Percentiles rank a stretch among this genome's conserved stretches.
These are phyloP conservation scores for Metarhizium guizhouense DNA, from an alignment of 2,329 filamentous ascomycete genomes.

Conservation along the genomic window DNA sequence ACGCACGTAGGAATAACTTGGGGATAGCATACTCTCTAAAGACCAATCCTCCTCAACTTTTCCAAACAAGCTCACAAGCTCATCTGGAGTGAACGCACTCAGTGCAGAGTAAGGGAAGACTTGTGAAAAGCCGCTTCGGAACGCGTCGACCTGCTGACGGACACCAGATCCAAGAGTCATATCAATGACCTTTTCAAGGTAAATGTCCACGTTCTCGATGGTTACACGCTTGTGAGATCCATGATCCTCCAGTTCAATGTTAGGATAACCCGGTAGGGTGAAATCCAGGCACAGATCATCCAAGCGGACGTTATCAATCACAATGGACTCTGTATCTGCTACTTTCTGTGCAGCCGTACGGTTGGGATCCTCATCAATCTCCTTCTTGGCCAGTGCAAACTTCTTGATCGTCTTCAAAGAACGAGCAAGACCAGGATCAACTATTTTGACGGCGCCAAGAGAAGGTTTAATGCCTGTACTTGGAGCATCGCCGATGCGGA, in stretches of 20 bases:
- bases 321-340: slow-evolving; percentile 57
- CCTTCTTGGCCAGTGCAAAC: slow-evolving; percentile 74
- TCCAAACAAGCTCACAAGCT: slow-evolving; percentile 91
- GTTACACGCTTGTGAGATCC: slow-evolving; percentile 70
- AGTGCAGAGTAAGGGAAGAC: slow-evolving; percentile 94
- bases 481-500: slow-evolving; percentile 73
- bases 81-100: slow-evolving; percentile 87
- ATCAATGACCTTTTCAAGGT: slow-evolving; percentile 84
- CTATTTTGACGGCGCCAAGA: slow-evolving; percentile 78
- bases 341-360: slow-evolving; percentile 64
- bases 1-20: not conserved
- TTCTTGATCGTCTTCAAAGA: slow-evolving; percentile 83
- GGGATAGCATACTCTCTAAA: slow-evolving; percentile 69
- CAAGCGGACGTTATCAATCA: slow-evolving; percentile 66
- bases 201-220: slow-evolving; percentile 83
- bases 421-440: slow-evolving; percentile 77
- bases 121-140: slow-evolving; percentile 83
- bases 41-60: slow-evolving; percentile 94
- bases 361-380: slow-evolving; percentile 62
- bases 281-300: slow-evolving; percentile 92
- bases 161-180: slow-evolving; percentile 87
- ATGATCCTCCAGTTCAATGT: slow-evolving; percentile 70
- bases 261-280: slow-evolving; percentile 82
- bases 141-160: slow-evolving; percentile 80
- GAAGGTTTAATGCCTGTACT: slow-evolving; percentile 64